Conservation (phyloP, 192 early-diverging fungal genomes). For the Backusella tarrabulga region DNA sequence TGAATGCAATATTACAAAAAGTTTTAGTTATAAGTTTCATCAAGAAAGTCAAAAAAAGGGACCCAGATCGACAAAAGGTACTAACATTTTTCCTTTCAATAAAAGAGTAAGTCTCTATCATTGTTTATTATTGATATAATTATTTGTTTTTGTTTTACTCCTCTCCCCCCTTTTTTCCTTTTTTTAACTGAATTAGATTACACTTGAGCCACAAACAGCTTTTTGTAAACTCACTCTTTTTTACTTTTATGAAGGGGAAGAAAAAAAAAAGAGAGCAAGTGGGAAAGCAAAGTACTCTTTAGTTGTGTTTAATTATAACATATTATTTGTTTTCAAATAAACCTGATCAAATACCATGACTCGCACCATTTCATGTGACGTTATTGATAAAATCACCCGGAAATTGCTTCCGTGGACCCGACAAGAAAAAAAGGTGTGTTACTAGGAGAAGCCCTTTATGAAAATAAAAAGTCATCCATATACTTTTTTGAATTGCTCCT, state of each 20-base stretch:
- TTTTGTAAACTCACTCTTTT: neutral
- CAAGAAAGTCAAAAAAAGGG: neutral
- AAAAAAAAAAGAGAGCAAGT: neutral
- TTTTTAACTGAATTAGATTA: neutral
- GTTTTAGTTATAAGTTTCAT: neutral
- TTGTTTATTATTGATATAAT: constrained; percentile 2
- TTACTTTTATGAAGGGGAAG: neutral
- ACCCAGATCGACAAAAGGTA: neutral
- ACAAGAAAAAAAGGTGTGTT: neutral
- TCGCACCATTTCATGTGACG: constrained; percentile 8
- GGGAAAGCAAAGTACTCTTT: neutral
- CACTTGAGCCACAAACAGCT: neutral
- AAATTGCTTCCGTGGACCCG: neutral
- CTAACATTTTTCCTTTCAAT: neutral
- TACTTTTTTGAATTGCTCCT: neutral
- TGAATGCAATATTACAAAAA: neutral
- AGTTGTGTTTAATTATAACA: neutral
- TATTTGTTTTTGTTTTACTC: neutral
- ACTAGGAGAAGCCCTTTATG: neutral
- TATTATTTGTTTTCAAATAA: constrained; percentile 2
- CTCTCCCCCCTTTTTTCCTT: neutral
- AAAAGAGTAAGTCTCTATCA: neutral
- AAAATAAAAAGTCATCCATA: neutral
- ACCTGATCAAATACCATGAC: constrained; percentile 7
- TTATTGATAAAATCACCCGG: neutral